phyloP scores from a whole-genome alignment of 78 protist genomes.

The Tieghemostelium lacteum region DNA sequence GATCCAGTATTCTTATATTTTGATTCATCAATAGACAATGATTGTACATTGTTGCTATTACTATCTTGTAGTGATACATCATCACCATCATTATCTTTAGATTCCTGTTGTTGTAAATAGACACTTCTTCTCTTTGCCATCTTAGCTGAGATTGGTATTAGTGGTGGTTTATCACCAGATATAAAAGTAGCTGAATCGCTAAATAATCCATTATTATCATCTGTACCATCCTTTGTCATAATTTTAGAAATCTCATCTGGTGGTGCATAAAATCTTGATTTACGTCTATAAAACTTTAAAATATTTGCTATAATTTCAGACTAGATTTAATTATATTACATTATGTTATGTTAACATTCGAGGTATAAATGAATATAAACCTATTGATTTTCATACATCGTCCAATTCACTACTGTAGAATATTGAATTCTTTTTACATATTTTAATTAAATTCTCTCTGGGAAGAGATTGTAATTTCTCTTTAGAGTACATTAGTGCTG shows the following conservation, averaged over 20 bases:
- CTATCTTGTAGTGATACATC: too few species aligned
- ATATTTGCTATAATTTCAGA: constrained; percentile 9
- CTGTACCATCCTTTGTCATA: too few species aligned
- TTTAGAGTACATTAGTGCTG: constrained; percentile 41
- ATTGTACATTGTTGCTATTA: neutral
- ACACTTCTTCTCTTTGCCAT: constrained; percentile 13
- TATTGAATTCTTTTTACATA: constrained; percentile 25
- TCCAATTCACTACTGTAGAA: neutral
- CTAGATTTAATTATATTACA: neutral
- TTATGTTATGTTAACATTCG: neutral
- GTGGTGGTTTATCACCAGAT: constrained; percentile 28
- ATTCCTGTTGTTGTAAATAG: neutral
- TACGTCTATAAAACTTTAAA: constrained; percentile 13
- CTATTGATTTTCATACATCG: constrained; percentile 28
- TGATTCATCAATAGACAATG: neutral
- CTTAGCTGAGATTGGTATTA: constrained; percentile 9
- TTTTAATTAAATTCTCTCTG: constrained; percentile 10
- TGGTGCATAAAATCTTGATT: constrained; percentile 18
- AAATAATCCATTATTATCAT: neutral
- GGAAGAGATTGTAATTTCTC: constrained; percentile 1
- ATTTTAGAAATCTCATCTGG: neutral
- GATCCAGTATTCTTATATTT: constrained; percentile 40
- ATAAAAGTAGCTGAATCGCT: neutral
- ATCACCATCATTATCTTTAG: neutral
- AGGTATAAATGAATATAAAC: too few species aligned